Percentiles rank a stretch among this genome's conserved stretches.
phyloP scores from a whole-genome alignment of 768 basidiomycete species.

The Kwoniella newhampshirensis region DNA sequence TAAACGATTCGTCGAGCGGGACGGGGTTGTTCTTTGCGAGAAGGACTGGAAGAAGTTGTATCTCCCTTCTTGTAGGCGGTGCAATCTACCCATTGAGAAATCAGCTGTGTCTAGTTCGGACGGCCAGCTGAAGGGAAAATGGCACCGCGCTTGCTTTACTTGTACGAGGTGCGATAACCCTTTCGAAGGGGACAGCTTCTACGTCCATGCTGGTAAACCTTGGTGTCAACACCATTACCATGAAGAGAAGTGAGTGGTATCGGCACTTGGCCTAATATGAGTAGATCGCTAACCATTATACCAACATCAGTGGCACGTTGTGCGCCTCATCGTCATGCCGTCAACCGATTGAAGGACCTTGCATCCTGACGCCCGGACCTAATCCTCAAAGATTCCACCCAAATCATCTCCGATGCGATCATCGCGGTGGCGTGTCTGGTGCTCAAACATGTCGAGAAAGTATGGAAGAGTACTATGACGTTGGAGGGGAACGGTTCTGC shows the following conservation, averaged over 20 bases:
- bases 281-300: neutral
- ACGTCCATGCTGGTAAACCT: slow-evolving; percentile 85
- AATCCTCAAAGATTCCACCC: slow-evolving; percentile 80
- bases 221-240: slow-evolving; percentile 91
- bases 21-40: slow-evolving; percentile 82
- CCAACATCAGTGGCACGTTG: slow-evolving; percentile 62
- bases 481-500: slow-evolving; percentile 73
- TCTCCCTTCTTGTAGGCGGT: slow-evolving; percentile 88
- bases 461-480: slow-evolving; percentile 80
- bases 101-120: slow-evolving; percentile 87
- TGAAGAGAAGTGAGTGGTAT: slow-evolving; percentile 65
- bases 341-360: slow-evolving; percentile 88
- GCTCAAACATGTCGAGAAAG: slow-evolving; percentile 58
- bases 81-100: slow-evolving; percentile 81
- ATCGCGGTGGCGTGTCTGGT: slow-evolving; percentile 49
- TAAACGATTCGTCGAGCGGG: slow-evolving; percentile 69
- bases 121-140: slow-evolving; percentile 93
- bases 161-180: slow-evolving; percentile 81
- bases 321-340: slow-evolving; percentile 77
- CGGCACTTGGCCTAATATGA: neutral
- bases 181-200: slow-evolving; percentile 88
- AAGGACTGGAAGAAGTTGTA: slow-evolving; percentile 95
- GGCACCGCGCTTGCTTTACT: slow-evolving; percentile 87
- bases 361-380: slow-evolving; percentile 68
- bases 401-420: slow-evolving; percentile 82